Percentiles rank a stretch among this genome's conserved stretches.
These are phyloP conservation scores for Golubevia pallescens DNA, from an alignment of 1,284 basidiomycete genomes.

Conservation along the genomic window DNA sequence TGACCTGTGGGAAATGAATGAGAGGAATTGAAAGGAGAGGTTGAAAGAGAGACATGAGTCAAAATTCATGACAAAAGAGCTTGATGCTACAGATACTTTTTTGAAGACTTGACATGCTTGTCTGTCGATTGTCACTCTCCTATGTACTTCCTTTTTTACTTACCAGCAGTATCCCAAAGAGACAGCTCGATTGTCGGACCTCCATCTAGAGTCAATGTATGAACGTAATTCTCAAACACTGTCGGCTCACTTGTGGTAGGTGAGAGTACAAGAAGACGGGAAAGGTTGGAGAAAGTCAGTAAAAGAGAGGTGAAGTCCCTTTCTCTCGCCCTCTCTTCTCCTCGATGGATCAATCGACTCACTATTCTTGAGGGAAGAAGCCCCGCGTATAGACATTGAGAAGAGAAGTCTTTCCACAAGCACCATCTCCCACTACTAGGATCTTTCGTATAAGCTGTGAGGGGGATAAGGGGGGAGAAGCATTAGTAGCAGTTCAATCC, in stretches of 20 bases:
- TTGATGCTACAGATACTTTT: no score
- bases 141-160: no score
- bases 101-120: no score
- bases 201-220: conserved; percentile 77
- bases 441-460: no score
- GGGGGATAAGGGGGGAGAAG: no score
- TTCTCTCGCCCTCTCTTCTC: no score
- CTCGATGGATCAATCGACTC: neutral
- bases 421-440: conserved; percentile 89
- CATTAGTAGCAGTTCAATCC: no score
- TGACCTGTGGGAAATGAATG: conserved; percentile 72
- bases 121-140: no score
- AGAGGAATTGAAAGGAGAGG: no score
- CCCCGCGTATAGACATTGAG: conserved; percentile 77
- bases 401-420: conserved; percentile 74
- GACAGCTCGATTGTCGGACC: conserved; percentile 85
- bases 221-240: conserved; percentile 81
- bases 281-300: neutral
- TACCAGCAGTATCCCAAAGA: conserved; percentile 95
- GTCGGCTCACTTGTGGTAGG: conserved; percentile 55
- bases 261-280: conserved; percentile 27
- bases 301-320: conserved; percentile 9
- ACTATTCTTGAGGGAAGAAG: conserved; percentile 69
- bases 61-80: no score
- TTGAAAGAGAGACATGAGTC: no score